These are phyloP conservation scores for Boletellus emodensis DNA, from an alignment of 768 basidiomycete genomes.

Conservation along the genomic window DNA sequence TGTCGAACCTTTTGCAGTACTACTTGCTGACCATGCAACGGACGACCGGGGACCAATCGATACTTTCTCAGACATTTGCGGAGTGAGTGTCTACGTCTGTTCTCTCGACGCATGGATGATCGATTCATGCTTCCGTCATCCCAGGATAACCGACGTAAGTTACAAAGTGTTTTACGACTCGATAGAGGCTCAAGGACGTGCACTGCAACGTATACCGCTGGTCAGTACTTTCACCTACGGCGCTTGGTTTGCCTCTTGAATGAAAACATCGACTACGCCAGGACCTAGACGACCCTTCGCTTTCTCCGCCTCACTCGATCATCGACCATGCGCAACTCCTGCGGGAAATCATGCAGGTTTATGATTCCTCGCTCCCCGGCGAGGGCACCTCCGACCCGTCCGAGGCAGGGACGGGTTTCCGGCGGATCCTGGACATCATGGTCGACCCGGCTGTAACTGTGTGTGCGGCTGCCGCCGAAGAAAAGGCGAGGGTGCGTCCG, in stretches of 20 bases:
- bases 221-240: conserved; percentile 34
- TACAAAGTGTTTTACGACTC: conserved; percentile 87
- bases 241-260: neutral
- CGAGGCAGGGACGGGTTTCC: conserved; percentile 17
- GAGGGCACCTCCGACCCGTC: conserved; percentile 27
- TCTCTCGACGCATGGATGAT: too few species aligned
- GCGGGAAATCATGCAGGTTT: conserved; percentile 85
- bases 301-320: conserved; percentile 71
- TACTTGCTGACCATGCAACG: conserved; percentile 90
- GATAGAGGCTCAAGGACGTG: conserved; percentile 78
- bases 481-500: conserved; percentile 50
- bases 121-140: neutral
- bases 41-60: conserved; percentile 82
- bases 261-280: conserved; percentile 19
- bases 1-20: conserved; percentile 93
- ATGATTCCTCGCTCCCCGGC: conserved; percentile 79
- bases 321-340: conserved; percentile 82
- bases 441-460: conserved; percentile 81
- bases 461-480: conserved; percentile 64
- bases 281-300: conserved; percentile 66
- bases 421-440: conserved; percentile 70
- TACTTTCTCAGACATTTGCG: conserved; percentile 69
- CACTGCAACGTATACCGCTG: conserved; percentile 48
- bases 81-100: conserved; percentile 51
- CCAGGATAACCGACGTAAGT: conserved; percentile 74